Percentiles rank a stretch among this genome's conserved stretches.
Conservation (phyloP, 768 basidiomycete genomes). For the Lactifluus rugatus region DNA sequence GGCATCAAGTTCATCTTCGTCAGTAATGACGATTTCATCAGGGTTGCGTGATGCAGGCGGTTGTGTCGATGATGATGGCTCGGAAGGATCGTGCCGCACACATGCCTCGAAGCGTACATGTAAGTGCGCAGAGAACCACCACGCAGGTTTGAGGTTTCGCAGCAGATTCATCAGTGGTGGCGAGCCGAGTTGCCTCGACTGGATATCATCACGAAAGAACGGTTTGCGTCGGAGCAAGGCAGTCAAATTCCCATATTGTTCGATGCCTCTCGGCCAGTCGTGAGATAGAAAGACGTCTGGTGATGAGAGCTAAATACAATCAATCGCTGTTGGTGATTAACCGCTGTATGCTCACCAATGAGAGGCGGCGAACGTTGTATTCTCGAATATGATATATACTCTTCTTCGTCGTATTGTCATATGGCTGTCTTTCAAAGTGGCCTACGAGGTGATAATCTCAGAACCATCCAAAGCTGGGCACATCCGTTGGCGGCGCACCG, state of each 20-base stretch:
- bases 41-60: constrained; percentile 29
- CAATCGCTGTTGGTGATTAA: background rate
- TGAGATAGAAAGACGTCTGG: constrained; percentile 84
- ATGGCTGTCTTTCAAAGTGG: constrained; percentile 76
- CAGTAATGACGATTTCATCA: constrained; percentile 41
- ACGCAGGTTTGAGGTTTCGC: constrained; percentile 56
- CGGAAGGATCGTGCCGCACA: constrained; percentile 33
- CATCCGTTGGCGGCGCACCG: constrained; percentile 33
- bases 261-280: constrained; percentile 90
- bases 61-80: background rate
- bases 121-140: constrained; percentile 93
- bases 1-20: constrained; percentile 27
- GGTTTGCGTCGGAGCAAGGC: constrained; percentile 65
- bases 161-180: constrained; percentile 78
- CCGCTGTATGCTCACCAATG: constrained; percentile 40
- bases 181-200: constrained; percentile 64
- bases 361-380: constrained; percentile 70
- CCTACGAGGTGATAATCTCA: constrained; percentile 34
- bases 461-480: constrained; percentile 12
- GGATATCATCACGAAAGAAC: constrained; percentile 65
- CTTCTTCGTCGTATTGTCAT: constrained; percentile 56
- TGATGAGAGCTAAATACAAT: constrained; percentile 38
- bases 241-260: constrained; percentile 62
- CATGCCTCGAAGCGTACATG: constrained; percentile 80
- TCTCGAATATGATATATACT: constrained; percentile 89